Conservation (phyloP, 2,329 filamentous ascomycete species). For the Cladosporium sp. region DNA sequence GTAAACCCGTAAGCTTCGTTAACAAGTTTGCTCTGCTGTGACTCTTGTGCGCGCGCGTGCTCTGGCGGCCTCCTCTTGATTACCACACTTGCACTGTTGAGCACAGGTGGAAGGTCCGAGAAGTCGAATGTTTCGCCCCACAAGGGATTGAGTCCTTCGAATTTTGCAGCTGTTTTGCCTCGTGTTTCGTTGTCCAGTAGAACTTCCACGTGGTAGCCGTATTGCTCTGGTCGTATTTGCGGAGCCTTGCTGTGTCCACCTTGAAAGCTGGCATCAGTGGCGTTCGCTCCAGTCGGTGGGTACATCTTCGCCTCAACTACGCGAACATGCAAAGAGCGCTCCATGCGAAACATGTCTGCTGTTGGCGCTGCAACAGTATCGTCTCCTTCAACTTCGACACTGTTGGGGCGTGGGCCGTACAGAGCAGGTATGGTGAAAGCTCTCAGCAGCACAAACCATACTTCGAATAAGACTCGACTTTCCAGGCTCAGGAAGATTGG, state of each 20-base stretch:
- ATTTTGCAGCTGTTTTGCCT: slow-evolving; percentile 71
- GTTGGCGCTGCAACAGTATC: slow-evolving; percentile 29
- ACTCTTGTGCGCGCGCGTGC: slow-evolving; percentile 28
- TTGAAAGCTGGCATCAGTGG: slow-evolving; percentile 26
- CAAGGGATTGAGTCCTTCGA: slow-evolving; percentile 71
- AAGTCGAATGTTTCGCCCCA: slow-evolving; percentile 84
- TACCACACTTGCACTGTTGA: slow-evolving; percentile 69
- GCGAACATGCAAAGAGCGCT: slow-evolving; percentile 59
- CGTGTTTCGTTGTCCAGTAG: slow-evolving; percentile 77
- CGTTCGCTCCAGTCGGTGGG: slow-evolving; percentile 29
- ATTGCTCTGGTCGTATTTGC: slow-evolving; percentile 36
- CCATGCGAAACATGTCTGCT: slow-evolving; percentile 64
- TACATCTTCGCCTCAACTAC: slow-evolving; percentile 63
- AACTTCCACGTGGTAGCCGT: slow-evolving; percentile 78
- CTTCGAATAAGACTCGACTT: slow-evolving; percentile 86
- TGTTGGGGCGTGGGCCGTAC: slow-evolving; percentile 59
- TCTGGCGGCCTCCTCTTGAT: slow-evolving; percentile 62
- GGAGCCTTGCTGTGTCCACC: slow-evolving; percentile 25
- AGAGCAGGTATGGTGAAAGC: slow-evolving; percentile 91
- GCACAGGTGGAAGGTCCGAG: slow-evolving; percentile 66
- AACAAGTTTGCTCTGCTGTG: slow-evolving; percentile 42
- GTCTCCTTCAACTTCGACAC: slow-evolving; percentile 25
- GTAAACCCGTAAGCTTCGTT: slow-evolving; percentile 40
- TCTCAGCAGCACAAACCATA: slow-evolving; percentile 90
- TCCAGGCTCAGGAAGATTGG: slow-evolving; percentile 89